A percentile compares a stretch with the other conserved stretches of the same genome.
Evolutionary conservation across 129 eudicot genomes (phyloP).

Genomic region (Tagetes patula): DNA sequence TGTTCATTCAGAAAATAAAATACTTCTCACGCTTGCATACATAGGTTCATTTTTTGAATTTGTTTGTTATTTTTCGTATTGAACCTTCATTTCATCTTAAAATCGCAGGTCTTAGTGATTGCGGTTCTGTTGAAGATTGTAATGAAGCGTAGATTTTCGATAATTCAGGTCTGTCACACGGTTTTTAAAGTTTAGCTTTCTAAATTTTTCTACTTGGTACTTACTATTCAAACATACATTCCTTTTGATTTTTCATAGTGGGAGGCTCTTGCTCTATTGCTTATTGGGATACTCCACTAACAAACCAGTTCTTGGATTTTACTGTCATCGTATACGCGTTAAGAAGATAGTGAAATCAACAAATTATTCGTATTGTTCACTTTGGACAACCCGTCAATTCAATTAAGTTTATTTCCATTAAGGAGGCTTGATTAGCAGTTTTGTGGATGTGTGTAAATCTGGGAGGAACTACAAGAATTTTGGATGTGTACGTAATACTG

Average conservation of each 20-base stretch:
- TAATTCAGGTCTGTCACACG: constrained; percentile 73
- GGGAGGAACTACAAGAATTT: no score
- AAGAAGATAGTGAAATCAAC: no score
- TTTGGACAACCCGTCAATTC: no score
- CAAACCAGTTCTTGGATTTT: constrained; percentile 28
- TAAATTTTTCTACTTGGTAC: no score
- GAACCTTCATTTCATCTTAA: constrained; percentile 16
- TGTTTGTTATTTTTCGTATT: constrained; percentile 5
- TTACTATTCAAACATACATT: background rate
- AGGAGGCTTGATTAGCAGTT: no score
- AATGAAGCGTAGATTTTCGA: constrained; percentile 90
- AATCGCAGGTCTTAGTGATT: constrained; percentile 86
- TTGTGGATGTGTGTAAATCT: no score
- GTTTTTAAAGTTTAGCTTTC: background rate
- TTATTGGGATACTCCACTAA: constrained; percentile 89
- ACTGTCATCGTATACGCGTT: no score
- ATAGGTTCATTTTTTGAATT: background rate
- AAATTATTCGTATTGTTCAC: no score
- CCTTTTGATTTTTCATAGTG: constrained; percentile 52
- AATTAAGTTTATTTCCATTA: no score
- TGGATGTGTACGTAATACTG: no score
- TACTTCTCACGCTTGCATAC: constrained; percentile 19
- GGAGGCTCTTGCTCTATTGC: constrained; percentile 99
- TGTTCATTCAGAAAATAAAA: constrained; percentile 12
- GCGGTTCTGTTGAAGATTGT: constrained; percentile 79